Percentiles rank a stretch among this genome's conserved stretches.
phyloP scores from a whole-genome alignment of 139 green algal genomes.

The Diplosphaera chodatii region DNA sequence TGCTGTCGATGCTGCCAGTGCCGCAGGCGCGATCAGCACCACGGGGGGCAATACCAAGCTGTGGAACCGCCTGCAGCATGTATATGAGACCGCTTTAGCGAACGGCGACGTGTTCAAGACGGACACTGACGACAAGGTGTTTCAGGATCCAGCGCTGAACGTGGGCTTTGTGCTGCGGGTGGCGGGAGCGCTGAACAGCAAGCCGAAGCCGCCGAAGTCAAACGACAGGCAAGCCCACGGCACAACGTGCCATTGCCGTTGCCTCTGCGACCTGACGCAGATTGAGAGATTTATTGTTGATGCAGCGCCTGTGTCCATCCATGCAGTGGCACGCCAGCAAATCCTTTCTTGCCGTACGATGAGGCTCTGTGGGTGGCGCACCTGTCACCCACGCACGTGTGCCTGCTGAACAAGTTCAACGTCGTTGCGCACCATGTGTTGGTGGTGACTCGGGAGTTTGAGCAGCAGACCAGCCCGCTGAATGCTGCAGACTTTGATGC shows the following conservation, averaged over 20 bases:
- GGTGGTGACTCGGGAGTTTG: constrained; percentile 66
- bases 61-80: constrained; percentile 5
- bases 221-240: constrained; percentile 9
- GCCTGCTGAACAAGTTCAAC: constrained; percentile 86
- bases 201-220: constrained; percentile 43
- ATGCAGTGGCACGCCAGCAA: constrained; percentile 28
- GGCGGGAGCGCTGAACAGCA: constrained; percentile 52
- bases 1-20: neutral
- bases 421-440: constrained; percentile 55
- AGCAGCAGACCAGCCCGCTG: constrained; percentile 60
- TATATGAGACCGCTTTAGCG: constrained; percentile 9
- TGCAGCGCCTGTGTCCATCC: neutral
- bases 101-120: constrained; percentile 20
- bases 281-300: too few species aligned
- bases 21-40: neutral
- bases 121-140: constrained; percentile 13
- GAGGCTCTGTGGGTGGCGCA: constrained; percentile 59
- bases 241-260: too few species aligned
- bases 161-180: constrained; percentile 54
- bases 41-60: neutral
- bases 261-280: too few species aligned
- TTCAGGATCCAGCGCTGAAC: constrained; percentile 9
- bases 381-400: constrained; percentile 50
- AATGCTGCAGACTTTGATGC: constrained; percentile 50
- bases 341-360: constrained; percentile 83